These are phyloP conservation scores for Cetradonia linearis DNA, from an alignment of 495 filamentous ascomycete genomes.

Conservation along the genomic window DNA sequence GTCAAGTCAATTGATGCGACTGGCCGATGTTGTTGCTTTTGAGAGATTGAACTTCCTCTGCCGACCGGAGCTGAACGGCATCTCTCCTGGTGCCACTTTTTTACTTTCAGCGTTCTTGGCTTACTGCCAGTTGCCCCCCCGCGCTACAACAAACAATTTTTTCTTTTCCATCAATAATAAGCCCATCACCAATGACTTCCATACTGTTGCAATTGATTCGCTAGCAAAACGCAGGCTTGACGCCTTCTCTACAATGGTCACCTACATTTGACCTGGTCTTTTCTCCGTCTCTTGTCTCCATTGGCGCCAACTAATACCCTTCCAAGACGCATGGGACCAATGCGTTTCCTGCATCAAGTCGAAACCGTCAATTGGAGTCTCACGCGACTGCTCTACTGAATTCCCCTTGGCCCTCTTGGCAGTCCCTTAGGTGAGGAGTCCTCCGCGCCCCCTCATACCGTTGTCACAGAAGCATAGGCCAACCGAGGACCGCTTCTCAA, in stretches of 20 bases:
- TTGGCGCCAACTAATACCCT: background rate
- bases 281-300: background rate
- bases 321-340: background rate
- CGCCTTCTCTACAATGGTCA: too few relatives aligned
- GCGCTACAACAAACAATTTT: background rate
- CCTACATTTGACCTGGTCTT: background rate
- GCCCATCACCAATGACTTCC: background rate
- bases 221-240: background rate
- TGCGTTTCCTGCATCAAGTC: background rate
- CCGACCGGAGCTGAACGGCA: conserved; percentile 5
- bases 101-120: background rate
- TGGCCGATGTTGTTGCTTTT: background rate
- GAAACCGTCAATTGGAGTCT: background rate
- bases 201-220: background rate
- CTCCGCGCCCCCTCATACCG: background rate
- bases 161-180: background rate
- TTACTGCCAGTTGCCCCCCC: background rate
- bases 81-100: conserved; percentile 5
- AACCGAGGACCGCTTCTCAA: background rate
- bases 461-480: background rate
- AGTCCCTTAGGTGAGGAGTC: background rate
- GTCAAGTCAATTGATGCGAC: background rate
- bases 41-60: background rate
- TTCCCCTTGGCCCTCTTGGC: background rate
- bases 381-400: background rate